phyloP scores from a whole-genome alignment of 352 stramenopile genomes.

The Phytopythium ostracodes region DNA sequence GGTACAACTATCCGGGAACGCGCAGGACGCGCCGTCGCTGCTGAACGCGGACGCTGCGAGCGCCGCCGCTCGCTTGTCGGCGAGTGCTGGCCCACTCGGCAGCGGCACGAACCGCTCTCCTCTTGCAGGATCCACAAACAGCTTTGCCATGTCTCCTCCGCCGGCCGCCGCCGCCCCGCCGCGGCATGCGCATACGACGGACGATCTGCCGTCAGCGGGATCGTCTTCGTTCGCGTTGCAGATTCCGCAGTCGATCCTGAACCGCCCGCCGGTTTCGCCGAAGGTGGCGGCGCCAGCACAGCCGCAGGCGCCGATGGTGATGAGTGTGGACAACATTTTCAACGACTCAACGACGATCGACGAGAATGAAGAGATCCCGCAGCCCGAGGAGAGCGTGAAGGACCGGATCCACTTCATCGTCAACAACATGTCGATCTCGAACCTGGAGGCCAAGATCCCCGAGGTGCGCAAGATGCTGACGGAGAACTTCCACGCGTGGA shows the following conservation, averaged over 20 bases:
- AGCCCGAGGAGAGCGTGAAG: constrained; percentile 84
- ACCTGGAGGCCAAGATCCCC: constrained; percentile 96
- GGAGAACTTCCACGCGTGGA: constrained; percentile 94
- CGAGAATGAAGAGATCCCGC: constrained; percentile 52
- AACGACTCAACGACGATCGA: constrained; percentile 60
- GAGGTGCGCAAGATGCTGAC: constrained; percentile 95
- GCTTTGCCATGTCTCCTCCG: constrained; percentile 4
- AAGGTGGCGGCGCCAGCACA: constrained; percentile 38
- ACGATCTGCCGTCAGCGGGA: constrained; percentile 1
- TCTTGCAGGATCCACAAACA: background rate
- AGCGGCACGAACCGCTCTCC: background rate
- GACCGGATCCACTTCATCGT: constrained; percentile 99
- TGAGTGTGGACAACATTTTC: constrained; percentile 86
- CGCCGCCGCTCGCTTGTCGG: background rate
- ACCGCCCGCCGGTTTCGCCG: constrained; percentile 39
- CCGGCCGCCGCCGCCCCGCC: background rate
- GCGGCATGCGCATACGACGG: constrained; percentile 5
- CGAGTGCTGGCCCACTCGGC: background rate
- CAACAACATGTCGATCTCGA: constrained; percentile 98
- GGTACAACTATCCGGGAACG: constrained; percentile 21
- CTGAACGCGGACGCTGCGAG: background rate
- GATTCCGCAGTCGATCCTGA: constrained; percentile 40
- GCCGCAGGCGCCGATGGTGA: constrained; percentile 37
- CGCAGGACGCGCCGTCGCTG: constrained; percentile 15
- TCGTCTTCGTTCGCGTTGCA: constrained; percentile 22